phyloP scores from a whole-genome alignment of 2,329 filamentous ascomycete species.

The Huntiella moniliformis region DNA sequence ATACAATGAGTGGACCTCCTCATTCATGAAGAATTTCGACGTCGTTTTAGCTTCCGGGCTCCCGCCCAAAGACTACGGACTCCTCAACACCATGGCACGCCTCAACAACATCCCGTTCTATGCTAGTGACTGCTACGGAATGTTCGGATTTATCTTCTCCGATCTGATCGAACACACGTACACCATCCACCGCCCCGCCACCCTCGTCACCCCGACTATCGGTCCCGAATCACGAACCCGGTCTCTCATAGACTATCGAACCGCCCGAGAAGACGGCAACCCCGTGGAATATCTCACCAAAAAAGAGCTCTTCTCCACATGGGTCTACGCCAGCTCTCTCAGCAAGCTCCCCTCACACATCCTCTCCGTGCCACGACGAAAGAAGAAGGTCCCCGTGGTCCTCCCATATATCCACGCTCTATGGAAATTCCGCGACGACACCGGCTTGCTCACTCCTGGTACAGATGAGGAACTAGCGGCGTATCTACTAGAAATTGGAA shows the following conservation, averaged over 20 bases:
- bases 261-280: constrained; percentile 47
- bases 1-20: constrained; percentile 30
- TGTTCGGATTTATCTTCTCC: constrained; percentile 89
- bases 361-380: constrained; percentile 45
- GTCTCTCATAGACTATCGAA: constrained; percentile 51
- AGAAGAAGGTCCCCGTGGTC: constrained; percentile 57
- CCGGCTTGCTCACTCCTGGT: neutral
- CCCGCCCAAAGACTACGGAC: constrained; percentile 51
- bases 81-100: constrained; percentile 74
- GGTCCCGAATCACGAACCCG: constrained; percentile 60
- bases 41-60: constrained; percentile 82
- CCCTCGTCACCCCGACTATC: constrained; percentile 47
- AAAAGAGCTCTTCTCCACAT: constrained; percentile 74
- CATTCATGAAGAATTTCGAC: constrained; percentile 64
- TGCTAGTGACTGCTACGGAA: constrained; percentile 27
- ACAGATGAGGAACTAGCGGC: constrained; percentile 35
- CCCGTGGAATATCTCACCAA: constrained; percentile 76
- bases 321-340: constrained; percentile 60
- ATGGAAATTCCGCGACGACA: constrained; percentile 29
- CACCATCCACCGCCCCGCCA: constrained; percentile 65
- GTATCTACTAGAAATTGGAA: constrained; percentile 61
- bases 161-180: constrained; percentile 85
- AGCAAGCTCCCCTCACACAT: constrained; percentile 48
- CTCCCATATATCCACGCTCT: constrained; percentile 75
- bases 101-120: constrained; percentile 28